Percentiles rank a stretch among this genome's conserved stretches.
These are phyloP conservation scores for Glycyrrhiza uralensis DNA, from an alignment of 306 rosid species.

Conservation along the genomic window DNA sequence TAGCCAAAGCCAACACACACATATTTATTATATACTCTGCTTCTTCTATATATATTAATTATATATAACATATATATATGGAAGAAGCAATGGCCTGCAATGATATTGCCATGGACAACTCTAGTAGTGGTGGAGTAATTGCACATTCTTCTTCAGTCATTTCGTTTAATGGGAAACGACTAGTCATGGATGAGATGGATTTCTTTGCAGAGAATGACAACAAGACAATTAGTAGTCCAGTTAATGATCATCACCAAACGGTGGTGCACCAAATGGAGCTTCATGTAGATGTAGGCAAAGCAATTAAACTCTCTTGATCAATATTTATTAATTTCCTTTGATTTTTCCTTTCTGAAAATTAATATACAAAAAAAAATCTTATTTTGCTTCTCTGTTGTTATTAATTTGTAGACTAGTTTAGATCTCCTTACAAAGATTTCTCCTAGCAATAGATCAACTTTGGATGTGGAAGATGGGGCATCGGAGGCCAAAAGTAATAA, in stretches of 20 bases:
- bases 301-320: background rate
- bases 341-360: background rate
- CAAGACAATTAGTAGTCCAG: background rate
- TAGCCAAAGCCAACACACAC: background rate
- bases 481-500: slow-evolving; percentile 17
- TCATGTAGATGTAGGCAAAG: slow-evolving; percentile 38
- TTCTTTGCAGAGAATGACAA: slow-evolving; percentile 38
- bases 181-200: slow-evolving; percentile 45
- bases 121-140: background rate
- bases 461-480: slow-evolving; percentile 41
- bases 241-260: background rate
- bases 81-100: background rate
- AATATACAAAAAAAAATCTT: background rate
- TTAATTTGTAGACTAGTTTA: slow-evolving; percentile 43
- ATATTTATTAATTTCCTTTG: background rate
- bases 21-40: background rate
- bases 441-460: background rate
- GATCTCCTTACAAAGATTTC: slow-evolving; percentile 43
- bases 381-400: background rate
- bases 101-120: background rate
- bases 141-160: slow-evolving; percentile 22
- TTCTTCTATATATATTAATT: background rate
- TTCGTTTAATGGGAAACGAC: slow-evolving; percentile 32
- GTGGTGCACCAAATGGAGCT: slow-evolving; percentile 15
- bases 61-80: background rate